Base-by-base conservation (phyloP, 192 early-diverging fungal genomes). In the Podochytrium sp. region DNA sequence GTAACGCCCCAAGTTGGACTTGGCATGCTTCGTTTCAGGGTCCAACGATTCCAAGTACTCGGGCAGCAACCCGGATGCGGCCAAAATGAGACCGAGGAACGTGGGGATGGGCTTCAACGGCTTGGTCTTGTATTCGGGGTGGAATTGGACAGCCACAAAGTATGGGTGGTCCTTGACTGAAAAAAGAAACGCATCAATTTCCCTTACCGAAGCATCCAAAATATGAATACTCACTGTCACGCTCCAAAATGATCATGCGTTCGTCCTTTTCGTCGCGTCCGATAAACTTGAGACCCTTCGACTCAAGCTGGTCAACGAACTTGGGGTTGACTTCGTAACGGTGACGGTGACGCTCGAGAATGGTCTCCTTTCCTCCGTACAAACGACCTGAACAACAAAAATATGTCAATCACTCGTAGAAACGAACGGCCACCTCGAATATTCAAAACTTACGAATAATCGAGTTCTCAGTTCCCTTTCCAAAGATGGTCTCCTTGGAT, bases 271-370 rank as follows among this genome's bases (percentile, higher is more conserved):
- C 95, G 69, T 99, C 97, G 51, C 91, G 87, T 60, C 96, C 97
- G 41, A 98, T 89, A 85, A 98, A 98, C 16, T 83, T 73, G 71
- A 98, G 66, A 2, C 97, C 97, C 38, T 92, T 86, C 3, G 74
- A 75, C 81, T 97, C 96, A 30, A 98, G 79, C 50, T 83, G 79
- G 16, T 78, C 52, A 14, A 96, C 91, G 65, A 86, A 84, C 52
- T 90, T 86, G 12, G 96, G 96, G 83, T 98, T 99, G 60, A 99
- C 93, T 85, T 99, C 98, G 81, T 98, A 99, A 32, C 97, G 90
- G 75, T 99, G 97, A 75, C 97, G 92, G 73, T 99, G 95, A 73
- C 97, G 91, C 85, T 98, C 97, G 73, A 91, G 84, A 43, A 96
- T 85, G 40, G 78, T 69, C 32, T 79, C 43, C n/a, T 67, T 83